phyloP scores from a whole-genome alignment of 768 basidiomycete genomes.

The Fomitopsis serialis region DNA sequence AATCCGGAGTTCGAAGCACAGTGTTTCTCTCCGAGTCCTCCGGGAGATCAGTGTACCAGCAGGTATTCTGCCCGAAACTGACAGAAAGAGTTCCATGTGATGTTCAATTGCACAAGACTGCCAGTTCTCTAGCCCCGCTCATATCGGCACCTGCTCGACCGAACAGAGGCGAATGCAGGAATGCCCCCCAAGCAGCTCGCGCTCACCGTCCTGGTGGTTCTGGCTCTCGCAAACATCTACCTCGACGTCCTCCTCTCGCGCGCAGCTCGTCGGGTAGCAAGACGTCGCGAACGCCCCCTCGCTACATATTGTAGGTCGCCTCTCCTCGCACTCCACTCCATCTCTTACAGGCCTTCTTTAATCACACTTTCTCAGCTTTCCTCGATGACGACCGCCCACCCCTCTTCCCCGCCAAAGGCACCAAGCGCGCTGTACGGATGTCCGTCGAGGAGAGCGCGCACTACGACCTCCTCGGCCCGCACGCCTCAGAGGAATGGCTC shows the following conservation, averaged over 20 bases:
- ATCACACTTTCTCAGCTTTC: neutral
- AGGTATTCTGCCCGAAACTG: no score
- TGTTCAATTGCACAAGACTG: no score
- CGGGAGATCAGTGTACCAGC: no score
- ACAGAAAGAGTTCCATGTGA: no score
- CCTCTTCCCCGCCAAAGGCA: neutral
- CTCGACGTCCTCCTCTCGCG: neutral
- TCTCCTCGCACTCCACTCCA: neutral
- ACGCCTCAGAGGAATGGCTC: constrained; percentile 23
- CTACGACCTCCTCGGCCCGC: constrained; percentile 19
- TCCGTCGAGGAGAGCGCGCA: constrained; percentile 25
- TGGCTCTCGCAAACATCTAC: neutral
- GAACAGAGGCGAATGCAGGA: no score
- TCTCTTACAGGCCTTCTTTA: neutral
- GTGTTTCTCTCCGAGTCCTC: no score
- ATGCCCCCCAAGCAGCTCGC: neutral
- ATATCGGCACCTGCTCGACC: no score
- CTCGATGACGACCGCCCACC: neutral
- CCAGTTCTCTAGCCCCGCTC: no score
- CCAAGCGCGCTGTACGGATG: neutral
- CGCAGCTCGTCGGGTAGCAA: neutral
- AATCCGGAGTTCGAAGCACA: no score
- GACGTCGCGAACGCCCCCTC: neutral
- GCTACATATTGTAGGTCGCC: neutral
- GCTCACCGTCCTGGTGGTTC: neutral